These are phyloP conservation scores for Lasiodiplodia gonubiensis DNA, from an alignment of 2,329 filamentous ascomycete genomes.

Conservation along the genomic window DNA sequence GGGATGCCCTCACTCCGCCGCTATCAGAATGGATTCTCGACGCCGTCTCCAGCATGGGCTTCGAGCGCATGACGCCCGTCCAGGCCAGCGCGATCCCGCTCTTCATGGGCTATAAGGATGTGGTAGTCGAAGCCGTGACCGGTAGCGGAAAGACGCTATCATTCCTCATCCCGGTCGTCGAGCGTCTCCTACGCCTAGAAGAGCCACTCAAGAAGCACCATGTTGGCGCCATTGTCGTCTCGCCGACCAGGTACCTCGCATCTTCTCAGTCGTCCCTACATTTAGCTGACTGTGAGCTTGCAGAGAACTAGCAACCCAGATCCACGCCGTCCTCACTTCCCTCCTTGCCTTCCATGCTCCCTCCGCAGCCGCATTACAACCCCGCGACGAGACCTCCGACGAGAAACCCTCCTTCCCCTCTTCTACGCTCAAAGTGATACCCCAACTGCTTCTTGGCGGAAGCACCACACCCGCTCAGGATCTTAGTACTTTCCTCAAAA, in stretches of 20 bases:
- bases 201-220: slow-evolving; percentile 89
- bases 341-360: slow-evolving; percentile 82
- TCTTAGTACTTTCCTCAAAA: slow-evolving; percentile 79
- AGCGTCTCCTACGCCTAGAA: slow-evolving; percentile 78
- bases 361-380: slow-evolving; percentile 72
- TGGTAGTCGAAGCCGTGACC: slow-evolving; percentile 91
- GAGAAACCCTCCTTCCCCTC: slow-evolving; percentile 50
- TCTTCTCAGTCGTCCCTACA: neutral
- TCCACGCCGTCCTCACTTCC: slow-evolving; percentile 77
- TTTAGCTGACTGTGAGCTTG: neutral
- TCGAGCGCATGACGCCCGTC: slow-evolving; percentile 88
- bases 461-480: slow-evolving; percentile 83
- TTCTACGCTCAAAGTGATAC: slow-evolving; percentile 68
- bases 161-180: slow-evolving; percentile 82
- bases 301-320: slow-evolving; percentile 89
- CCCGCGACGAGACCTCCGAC: slow-evolving; percentile 50
- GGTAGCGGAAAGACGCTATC: slow-evolving; percentile 89
- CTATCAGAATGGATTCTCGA: slow-evolving; percentile 85
- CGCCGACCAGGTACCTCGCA: slow-evolving; percentile 68
- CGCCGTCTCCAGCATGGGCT: slow-evolving; percentile 82
- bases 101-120: slow-evolving; percentile 88
- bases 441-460: slow-evolving; percentile 87
- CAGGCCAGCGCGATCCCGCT: slow-evolving; percentile 89
- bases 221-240: slow-evolving; percentile 87
- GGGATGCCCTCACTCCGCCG: slow-evolving; percentile 72